A percentile compares a stretch with the other conserved stretches of the same genome.
Evolutionary conservation across 2,329 filamentous ascomycete species (phyloP).

Genomic region (Purpureocillium takamizusanense): DNA sequence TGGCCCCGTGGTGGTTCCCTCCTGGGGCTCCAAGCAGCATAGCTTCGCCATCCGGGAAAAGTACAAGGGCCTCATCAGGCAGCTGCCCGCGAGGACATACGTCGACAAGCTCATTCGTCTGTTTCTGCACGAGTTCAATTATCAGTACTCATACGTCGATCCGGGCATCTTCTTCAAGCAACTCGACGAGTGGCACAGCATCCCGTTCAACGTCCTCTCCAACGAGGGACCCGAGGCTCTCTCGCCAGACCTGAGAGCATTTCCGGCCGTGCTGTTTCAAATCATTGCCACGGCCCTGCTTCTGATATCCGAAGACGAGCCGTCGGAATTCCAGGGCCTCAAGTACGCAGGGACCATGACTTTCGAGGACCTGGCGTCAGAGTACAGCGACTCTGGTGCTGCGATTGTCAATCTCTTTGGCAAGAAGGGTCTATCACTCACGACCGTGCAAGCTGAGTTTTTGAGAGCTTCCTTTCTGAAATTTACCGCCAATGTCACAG

Average conservation of each 20-base stretch:
- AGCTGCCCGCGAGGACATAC: constrained; percentile 44
- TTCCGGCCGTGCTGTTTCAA: constrained; percentile 53
- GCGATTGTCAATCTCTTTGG: constrained; percentile 45
- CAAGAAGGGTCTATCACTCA: constrained; percentile 45
- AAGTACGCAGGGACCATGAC: constrained; percentile 52
- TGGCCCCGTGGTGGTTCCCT: constrained; percentile 2
- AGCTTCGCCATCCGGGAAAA: constrained; percentile 38
- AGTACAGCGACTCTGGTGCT: constrained; percentile 51
- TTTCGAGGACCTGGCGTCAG: constrained; percentile 49
- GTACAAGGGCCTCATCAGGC: constrained; percentile 49
- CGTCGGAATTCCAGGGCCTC: constrained; percentile 42
- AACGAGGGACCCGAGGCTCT: constrained; percentile 41
- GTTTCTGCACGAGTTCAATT: constrained; percentile 51
- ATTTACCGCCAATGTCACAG: constrained; percentile 48
- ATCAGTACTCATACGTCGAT: constrained; percentile 49
- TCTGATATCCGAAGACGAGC: constrained; percentile 36
- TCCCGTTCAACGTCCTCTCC: constrained; percentile 42
- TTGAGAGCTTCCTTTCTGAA: constrained; percentile 48
- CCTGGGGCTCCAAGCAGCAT: constrained; percentile 13
- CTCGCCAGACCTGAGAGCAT: constrained; percentile 41
- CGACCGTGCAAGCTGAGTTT: constrained; percentile 49
- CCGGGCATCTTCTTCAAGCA: constrained; percentile 40
- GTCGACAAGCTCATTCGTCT: constrained; percentile 45
- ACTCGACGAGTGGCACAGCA: constrained; percentile 43
- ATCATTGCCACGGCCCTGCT: constrained; percentile 46